These are phyloP conservation scores for Neurospora sp. DNA, from an alignment of 495 filamentous ascomycete species.

Conservation along the genomic window DNA sequence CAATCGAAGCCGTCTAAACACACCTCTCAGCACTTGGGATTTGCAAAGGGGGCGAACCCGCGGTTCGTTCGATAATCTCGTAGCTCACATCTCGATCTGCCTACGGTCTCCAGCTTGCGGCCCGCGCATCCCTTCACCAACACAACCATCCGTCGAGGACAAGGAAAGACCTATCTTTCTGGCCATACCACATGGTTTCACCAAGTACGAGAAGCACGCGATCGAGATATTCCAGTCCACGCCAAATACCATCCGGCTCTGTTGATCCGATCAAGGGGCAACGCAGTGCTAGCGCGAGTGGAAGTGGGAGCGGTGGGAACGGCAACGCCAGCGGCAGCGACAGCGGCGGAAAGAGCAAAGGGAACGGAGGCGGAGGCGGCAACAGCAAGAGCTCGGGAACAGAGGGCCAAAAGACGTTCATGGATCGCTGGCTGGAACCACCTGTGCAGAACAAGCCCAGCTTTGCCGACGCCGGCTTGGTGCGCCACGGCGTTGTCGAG, in stretches of 20 bases:
- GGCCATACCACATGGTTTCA: conserved; percentile 19
- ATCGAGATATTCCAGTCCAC: conserved; percentile 48
- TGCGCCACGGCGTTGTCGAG: conserved; percentile 53
- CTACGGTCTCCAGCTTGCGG: background rate
- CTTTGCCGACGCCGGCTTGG: conserved; percentile 55
- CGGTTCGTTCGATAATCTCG: background rate
- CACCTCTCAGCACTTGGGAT: background rate
- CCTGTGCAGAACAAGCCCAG: conserved; percentile 55
- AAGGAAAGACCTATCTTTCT: background rate
- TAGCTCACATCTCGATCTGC: background rate
- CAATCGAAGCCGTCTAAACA: conserved; percentile 8
- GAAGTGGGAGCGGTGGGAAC: background rate
- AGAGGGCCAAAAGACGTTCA: conserved; percentile 26
- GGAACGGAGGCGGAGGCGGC: background rate
- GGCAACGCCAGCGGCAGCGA: background rate
- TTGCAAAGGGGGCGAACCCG: conserved; percentile 15
- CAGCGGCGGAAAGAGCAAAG: background rate
- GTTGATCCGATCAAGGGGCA: conserved; percentile 19
- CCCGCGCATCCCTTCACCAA: conserved; percentile 1
- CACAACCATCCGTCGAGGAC: background rate
- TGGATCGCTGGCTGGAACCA: conserved; percentile 64
- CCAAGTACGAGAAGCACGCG: conserved; percentile 30
- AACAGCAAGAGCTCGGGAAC: conserved; percentile 16
- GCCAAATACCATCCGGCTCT: conserved; percentile 26
- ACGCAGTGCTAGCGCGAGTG: background rate